Base-by-base conservation (phyloP, 1,139 yeast species). In the Protomyces gravidus region DNA sequence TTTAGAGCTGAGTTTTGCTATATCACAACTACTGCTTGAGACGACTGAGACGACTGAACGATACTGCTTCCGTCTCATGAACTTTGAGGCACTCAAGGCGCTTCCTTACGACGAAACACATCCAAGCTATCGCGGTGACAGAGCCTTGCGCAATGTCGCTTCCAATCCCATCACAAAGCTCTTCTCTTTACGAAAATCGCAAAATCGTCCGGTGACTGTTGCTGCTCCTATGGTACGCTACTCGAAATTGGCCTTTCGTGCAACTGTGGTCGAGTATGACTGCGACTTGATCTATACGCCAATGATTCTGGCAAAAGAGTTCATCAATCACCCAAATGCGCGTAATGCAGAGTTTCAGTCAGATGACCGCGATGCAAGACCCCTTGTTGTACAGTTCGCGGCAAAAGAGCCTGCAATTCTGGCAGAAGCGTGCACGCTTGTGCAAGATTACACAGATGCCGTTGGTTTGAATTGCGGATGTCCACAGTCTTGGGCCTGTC, bases 141-240 rank as follows among this genome's bases (percentile, higher is more conserved):
- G 23, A 15, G 21, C 17, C 19, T 9, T 17, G 4, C 42, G 42
- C 42, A 36, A 19, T 23, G 25, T n/a, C 3, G 30, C 26, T 13
- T 32, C 73, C 17, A 78, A 82, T 68, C 81, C 80, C 65, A 89
- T 89, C 5, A 69, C 82, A 15, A 70, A 73, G 42, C 80, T 85
- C 32, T 75, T 85, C 26, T 73, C 76, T 48, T 72, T 75, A 64
- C 75, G 80, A 66, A 70, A 72, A 61, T 65, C 63, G 15, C 76
- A 78, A 55, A 78, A 79, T 0, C 73, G 88, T 61, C 88, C 89
- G 0, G 92, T 84, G 0, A 80, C 78, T 62, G 80, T 92, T 15
- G 92, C 95, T 0, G 98, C 97, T 0, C 98, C 98, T 5, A 92
- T 92, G 98, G 98, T 92, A 1, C 77, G 98, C 59, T 92, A 92